Base-by-base conservation (phyloP, 352 stramenopile species). In the Phytopythium kandeliae region DNA sequence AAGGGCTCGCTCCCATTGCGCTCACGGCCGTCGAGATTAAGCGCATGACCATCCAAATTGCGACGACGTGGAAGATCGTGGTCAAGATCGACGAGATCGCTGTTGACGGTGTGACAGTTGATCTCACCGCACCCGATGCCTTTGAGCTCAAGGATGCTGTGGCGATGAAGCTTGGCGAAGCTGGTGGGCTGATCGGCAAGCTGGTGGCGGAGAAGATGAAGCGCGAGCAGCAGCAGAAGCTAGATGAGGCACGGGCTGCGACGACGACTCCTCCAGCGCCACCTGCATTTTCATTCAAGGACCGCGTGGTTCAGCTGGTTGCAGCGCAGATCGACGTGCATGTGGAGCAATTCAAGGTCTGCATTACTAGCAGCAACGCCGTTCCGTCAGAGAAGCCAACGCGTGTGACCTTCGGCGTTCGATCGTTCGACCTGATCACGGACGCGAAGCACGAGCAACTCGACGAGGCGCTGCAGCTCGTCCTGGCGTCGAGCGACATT, bases 271-370 rank as follows among this genome's bases (percentile, higher is more conserved):
- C n/a, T n/a, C n/a, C n/a, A n/a, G n/a, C n/a, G 12, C 34, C 58
- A 3, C 75, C 67, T 31, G 42, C 51, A 17, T 86, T 80, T 42
- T 67, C 64, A 12, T 85, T 84, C 34, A 83, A 85, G 28, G 75
- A 86, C 48, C 75, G 75, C 28, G 71, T 85, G 25, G 46, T 86
- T 21, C 75, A 86, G 54, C 58, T 75, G 35, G 62, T 85, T 19
- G 65, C 77, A n/a, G 70, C 73, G 3, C 75, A 86, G 49, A 62
- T 85, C 40, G 75, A 86, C 22, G 50, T 86, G 26, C 68, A 78
- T 41, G 58, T 84, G 43, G 74, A 48, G 11, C 51, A 78, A 21
- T 58, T 82, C 36, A 60, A 62, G 50, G 53, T 86, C 28, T 55
- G 50, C 13, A 65, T 78, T 31, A 79, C 61, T 22, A 68, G 57